Base-by-base conservation (phyloP, 2,329 filamentous ascomycete species). In the Penicillium glabrum region DNA sequence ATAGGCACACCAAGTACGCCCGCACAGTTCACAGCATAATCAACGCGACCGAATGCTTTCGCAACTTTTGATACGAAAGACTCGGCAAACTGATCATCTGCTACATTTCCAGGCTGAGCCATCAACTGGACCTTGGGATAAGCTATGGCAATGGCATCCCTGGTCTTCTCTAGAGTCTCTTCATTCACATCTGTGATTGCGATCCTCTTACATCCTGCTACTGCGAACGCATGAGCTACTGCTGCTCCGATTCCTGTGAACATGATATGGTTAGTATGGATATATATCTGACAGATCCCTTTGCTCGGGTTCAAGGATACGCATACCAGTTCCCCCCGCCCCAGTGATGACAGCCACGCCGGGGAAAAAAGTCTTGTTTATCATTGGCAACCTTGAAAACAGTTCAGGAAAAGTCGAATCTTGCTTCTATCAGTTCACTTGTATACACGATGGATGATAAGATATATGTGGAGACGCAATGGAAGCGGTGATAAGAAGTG, bases 21-120 rank as follows among this genome's bases (percentile, higher is more conserved):
- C 0, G 83, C 83, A 51, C 82, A 84, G 55, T 82, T 82, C 7
- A 85, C 80, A 0, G 78, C 78, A 64, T 86, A 86, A 63, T 86
- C 83, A 4, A 86, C 66, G 8, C 83, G 78, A 0, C 69, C 68
- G 56, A 83, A 67, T 3, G 49, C 13, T n/a, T 50, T 37, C 1
- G 65, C 54, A 3, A 59, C 56, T 26, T 48, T 46, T 2, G 56
- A 23, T 5, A 66, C 35, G 19, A 82, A 75, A 0, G 65, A 64
- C 3, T 73, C 67, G 24, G 79, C 75, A 57, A 80, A 83, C 0
- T 51, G 51, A 45, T 81, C 77, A 24, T 81, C 75, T 0, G 82
- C 72, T 21, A 86, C 70, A 51, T 85, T 79, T 7, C 82, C 82
- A 0, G 75, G 64, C 11, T 60, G 60, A 1, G 64, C 61, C 2